A percentile compares a stretch with the other conserved stretches of the same genome.
These are phyloP conservation scores for Phytophthora meadii DNA, from an alignment of 352 stramenopile genomes.

Conservation along the genomic window DNA sequence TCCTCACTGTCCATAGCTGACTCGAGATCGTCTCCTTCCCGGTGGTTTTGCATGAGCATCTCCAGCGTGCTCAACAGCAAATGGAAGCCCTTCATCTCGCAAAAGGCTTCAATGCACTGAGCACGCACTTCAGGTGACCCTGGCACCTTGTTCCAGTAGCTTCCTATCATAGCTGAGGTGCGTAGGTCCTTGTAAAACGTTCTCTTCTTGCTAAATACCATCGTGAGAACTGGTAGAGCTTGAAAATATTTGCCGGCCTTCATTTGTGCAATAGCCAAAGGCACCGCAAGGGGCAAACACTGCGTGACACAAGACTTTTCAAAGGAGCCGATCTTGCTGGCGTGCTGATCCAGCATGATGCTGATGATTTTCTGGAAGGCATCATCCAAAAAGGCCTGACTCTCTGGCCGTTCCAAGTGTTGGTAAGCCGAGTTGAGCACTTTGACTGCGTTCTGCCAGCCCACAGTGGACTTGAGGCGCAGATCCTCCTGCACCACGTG, in stretches of 20 bases:
- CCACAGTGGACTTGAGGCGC: conserved; percentile 89
- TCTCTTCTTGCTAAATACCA: conserved; percentile 92
- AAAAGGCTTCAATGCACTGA: conserved; percentile 87
- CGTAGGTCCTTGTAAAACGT: conserved; percentile 91
- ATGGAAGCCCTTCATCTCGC: conserved; percentile 82
- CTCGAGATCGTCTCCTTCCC: conserved; percentile 49
- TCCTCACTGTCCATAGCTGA: conserved; percentile 81
- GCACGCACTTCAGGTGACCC: conserved; percentile 82
- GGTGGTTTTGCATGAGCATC: conserved; percentile 63
- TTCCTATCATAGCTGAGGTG: conserved; percentile 88
- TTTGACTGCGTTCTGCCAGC: conserved; percentile 91
- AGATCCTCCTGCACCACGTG: conserved; percentile 87
- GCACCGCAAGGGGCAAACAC: conserved; percentile 70
- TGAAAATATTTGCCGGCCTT: conserved; percentile 73
- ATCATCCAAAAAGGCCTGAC: conserved; percentile 78
- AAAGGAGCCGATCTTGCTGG: conserved; percentile 87
- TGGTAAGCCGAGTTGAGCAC: conserved; percentile 77
- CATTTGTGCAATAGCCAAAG: conserved; percentile 75
- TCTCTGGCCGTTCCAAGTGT: conserved; percentile 76
- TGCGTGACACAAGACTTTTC: conserved; percentile 90
- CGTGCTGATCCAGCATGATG: conserved; percentile 92
- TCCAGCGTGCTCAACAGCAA: conserved; percentile 79
- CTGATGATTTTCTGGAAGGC: conserved; percentile 84
- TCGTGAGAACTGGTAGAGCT: conserved; percentile 72
- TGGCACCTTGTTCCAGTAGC: conserved; percentile 90